Percentiles rank a stretch among this genome's conserved stretches.
Conservation (phyloP, 202 grass and related monocot species). For the Zizania palustris region DNA sequence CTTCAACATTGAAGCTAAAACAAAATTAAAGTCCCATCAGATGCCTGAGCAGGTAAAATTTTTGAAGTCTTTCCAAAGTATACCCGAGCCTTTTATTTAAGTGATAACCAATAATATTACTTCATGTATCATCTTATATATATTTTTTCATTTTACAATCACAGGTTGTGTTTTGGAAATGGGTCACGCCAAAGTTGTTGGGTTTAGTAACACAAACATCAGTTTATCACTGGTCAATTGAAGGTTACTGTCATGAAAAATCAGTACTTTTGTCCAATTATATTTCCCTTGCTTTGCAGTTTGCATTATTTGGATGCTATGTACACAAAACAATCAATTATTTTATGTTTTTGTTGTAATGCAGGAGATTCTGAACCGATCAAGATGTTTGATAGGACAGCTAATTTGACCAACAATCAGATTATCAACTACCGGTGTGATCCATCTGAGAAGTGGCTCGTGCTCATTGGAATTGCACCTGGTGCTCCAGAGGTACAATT, state of each 20-base stretch:
- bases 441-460: slow-evolving; percentile 86
- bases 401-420: slow-evolving; percentile 92
- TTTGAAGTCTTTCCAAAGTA: neutral
- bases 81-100: neutral
- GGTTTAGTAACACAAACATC: slow-evolving; percentile 89
- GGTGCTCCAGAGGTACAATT: slow-evolving; percentile 76
- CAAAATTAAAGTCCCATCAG: slow-evolving; percentile 92
- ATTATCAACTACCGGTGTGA: slow-evolving; percentile 96
- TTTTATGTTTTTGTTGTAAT: slow-evolving; percentile 34
- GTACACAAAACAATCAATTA: slow-evolving; percentile 8
- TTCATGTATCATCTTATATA: slow-evolving; percentile 18
- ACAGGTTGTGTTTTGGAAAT: slow-evolving; percentile 98
- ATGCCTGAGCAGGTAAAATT: slow-evolving; percentile 88
- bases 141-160: slow-evolving; percentile 14
- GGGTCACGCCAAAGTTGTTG: slow-evolving; percentile 90
- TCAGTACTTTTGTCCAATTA: slow-evolving; percentile 11
- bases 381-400: slow-evolving; percentile 96
- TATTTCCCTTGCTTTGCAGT: slow-evolving; percentile 11
- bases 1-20: slow-evolving; percentile 92
- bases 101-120: slow-evolving; percentile 8
- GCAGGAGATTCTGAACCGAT: slow-evolving; percentile 74
- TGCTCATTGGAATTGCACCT: slow-evolving; percentile 96
- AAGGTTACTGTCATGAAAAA: slow-evolving; percentile 52
- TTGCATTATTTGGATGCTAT: slow-evolving; percentile 14
- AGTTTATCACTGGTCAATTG: slow-evolving; percentile 97